phyloP scores from a whole-genome alignment of 352 stramenopile genomes.

The Pythium pyrilobum region DNA sequence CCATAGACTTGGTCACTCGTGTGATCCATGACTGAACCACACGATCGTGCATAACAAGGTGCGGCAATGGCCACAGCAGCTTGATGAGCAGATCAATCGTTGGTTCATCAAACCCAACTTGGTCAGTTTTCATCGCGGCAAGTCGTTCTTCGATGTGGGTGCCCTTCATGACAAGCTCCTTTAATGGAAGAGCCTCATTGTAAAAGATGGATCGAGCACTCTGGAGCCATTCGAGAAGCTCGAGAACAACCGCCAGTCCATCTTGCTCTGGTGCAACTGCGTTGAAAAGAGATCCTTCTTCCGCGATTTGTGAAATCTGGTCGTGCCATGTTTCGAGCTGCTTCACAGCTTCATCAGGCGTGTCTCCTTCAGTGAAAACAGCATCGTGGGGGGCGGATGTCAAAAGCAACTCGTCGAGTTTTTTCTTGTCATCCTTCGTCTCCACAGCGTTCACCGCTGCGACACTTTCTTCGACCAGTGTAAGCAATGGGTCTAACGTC shows the following conservation, averaged over 20 bases:
- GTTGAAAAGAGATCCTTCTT: slow-evolving; percentile 65
- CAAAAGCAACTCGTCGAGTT: slow-evolving; percentile 49
- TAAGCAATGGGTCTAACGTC: slow-evolving; percentile 52
- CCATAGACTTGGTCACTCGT: slow-evolving; percentile 50
- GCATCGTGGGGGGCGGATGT: slow-evolving; percentile 20
- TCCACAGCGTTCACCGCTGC: slow-evolving; percentile 56
- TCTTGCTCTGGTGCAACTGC: slow-evolving; percentile 57
- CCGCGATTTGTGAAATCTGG: slow-evolving; percentile 45
- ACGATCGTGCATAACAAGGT: slow-evolving; percentile 55
- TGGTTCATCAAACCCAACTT: slow-evolving; percentile 11
- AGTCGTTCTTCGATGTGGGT: slow-evolving; percentile 32
- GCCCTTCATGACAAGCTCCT: slow-evolving; percentile 54
- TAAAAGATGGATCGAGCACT: slow-evolving; percentile 75
- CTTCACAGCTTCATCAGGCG: slow-evolving; percentile 66
- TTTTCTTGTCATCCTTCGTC: slow-evolving; percentile 61
- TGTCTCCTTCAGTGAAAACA: neutral
- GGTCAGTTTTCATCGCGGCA: slow-evolving; percentile 15
- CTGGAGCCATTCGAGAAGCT: slow-evolving; percentile 74
- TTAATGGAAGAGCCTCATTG: slow-evolving; percentile 60
- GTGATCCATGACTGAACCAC: slow-evolving; percentile 61
- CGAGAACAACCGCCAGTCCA: slow-evolving; percentile 37
- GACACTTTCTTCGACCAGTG: slow-evolving; percentile 64
- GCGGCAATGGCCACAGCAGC: slow-evolving; percentile 72
- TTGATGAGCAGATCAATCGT: slow-evolving; percentile 39
- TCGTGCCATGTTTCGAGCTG: slow-evolving; percentile 64